phyloP scores from a whole-genome alignment of 2,329 filamentous ascomycete species.

The Leptographium procerum region DNA sequence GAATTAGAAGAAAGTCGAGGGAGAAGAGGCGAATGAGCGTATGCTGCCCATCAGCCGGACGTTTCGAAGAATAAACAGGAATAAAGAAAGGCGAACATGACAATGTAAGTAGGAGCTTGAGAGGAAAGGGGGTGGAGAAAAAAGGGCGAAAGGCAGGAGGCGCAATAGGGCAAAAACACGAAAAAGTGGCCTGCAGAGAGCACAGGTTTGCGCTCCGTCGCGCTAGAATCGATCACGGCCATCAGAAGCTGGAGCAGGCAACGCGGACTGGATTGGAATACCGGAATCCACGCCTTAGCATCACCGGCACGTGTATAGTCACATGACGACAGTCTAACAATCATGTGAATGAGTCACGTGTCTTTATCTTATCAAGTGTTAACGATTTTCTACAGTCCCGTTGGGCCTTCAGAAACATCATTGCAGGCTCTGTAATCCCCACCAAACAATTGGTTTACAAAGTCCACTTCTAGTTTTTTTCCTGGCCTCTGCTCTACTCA shows the following conservation, averaged over 20 bases:
- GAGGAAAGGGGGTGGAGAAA: background rate
- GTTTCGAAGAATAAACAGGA: background rate
- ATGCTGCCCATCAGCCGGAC: slow-evolving; percentile 1
- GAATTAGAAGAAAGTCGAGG: background rate
- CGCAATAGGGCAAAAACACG: background rate
- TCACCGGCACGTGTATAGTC: too few relatives aligned
- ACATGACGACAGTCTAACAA: too few relatives aligned
- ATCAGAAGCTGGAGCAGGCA: background rate
- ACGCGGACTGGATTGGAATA: too few relatives aligned
- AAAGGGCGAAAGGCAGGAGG: background rate
- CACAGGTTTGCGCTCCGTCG: background rate
- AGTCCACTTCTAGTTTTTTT: too few relatives aligned
- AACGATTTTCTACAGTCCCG: too few relatives aligned
- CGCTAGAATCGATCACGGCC: slow-evolving; percentile 4
- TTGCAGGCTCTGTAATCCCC: too few relatives aligned
- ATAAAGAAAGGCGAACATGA: background rate
- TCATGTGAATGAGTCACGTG: too few relatives aligned
- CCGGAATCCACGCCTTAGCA: too few relatives aligned
- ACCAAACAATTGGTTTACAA: too few relatives aligned
- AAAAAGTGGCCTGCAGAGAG: background rate
- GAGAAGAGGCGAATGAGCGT: background rate
- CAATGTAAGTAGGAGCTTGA: background rate
- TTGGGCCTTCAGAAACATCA: too few relatives aligned
- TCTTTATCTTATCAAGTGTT: too few relatives aligned
- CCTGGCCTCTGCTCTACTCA: too few relatives aligned